phyloP scores from a whole-genome alignment of 441 rosid genomes.

The Brassica balearica region DNA sequence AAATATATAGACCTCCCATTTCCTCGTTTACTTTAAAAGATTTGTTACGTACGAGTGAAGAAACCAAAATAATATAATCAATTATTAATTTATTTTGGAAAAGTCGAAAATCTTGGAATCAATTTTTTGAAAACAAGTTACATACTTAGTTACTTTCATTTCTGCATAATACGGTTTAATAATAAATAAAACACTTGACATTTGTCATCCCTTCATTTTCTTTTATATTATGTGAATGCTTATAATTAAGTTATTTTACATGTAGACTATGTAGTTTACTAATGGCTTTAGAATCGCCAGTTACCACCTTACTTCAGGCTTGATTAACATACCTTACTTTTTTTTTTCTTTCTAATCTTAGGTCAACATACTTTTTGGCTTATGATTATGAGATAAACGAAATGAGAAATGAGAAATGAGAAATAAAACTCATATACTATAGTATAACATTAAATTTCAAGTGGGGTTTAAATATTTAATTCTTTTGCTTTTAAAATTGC shows the following conservation, averaged over 20 bases:
- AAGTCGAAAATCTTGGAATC: background rate
- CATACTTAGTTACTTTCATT: background rate
- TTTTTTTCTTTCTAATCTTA: background rate
- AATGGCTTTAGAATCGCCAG: background rate
- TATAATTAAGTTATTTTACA: background rate
- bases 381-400: conserved; percentile 5
- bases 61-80: background rate
- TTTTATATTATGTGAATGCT: background rate
- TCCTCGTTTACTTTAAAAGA: conserved; percentile 12
- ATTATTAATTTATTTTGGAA: background rate
- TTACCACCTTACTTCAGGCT: conserved; percentile 12
- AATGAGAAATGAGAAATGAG: background rate
- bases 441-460: background rate
- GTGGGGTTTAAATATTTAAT: conserved; percentile 5
- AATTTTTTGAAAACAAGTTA: background rate
- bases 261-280: too few species aligned
- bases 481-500: conserved; percentile 8
- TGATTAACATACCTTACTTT: background rate
- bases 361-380: conserved; percentile 3
- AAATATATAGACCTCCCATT: background rate
- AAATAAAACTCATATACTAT: background rate
- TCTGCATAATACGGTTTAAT: background rate
- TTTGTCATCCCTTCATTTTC: background rate
- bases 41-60: background rate
- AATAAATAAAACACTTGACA: background rate